Evolutionary conservation across 2,329 filamentous ascomycete species (phyloP), one percentile per base, ranked within the genome.

Genomic region (Aspergillus uvarum): DNA sequence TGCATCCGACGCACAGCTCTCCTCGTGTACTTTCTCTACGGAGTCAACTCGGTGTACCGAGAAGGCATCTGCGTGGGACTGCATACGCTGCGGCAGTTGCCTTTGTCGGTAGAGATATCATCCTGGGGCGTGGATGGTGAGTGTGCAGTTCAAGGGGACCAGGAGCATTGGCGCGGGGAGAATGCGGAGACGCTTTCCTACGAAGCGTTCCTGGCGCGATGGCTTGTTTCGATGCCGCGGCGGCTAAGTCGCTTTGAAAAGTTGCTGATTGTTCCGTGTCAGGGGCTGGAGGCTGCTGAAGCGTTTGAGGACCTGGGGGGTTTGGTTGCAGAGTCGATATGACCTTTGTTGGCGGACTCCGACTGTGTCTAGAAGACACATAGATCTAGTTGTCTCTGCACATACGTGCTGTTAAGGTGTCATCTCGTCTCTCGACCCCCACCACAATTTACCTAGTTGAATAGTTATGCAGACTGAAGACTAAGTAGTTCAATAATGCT

Each of bases 191-290:
- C 44, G 12, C 47, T 53, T 12, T 10, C 56, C 5, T 58, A 58
- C 29, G 56, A 58, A 24, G 42, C 31, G 5, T 58, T 58, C 26
- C 6, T 58, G 4, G 24, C 24, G 4, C 44, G 19, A 31, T 58
- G 56, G 56, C 56, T 58, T 49, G 50, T 49, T 48, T 58, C 56
- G 14, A 42, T 32, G 44, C 56, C 56, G 44, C 42, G 56, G 8
- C 32, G 24, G 29, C 19, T 58, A 19, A 50, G 54, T 48, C 42
- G 42, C 8, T 58, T 58, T 22, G 56, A 58, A 26, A 53, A 53
- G 29, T n/a, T 58, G 26, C 44, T 58, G 4, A 21, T 58, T 38
- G 56, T 58, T 24, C 56, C 56, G 10, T 58, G 56, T 5, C 56
- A 54, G 42, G 56, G 56, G 1, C 50, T 58, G 5, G 56, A 58